phyloP scores from a whole-genome alignment of 2,329 filamentous ascomycete species.

The Botryotinia calthae region DNA sequence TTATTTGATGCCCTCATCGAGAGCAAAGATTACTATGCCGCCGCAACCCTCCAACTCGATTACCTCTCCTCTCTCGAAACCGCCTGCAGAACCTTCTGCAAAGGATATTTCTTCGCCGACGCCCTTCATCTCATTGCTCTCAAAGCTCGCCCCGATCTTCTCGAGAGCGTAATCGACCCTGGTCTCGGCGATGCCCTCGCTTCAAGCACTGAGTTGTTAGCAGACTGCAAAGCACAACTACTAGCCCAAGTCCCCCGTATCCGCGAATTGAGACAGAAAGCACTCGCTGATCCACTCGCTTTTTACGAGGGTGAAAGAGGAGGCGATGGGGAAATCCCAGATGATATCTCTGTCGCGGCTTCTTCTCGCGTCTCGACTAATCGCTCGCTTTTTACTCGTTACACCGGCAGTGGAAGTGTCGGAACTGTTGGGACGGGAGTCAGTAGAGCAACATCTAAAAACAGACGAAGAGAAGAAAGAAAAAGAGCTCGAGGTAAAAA shows the following conservation, averaged over 20 bases:
- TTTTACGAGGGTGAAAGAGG: slow-evolving; percentile 80
- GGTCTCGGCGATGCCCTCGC: slow-evolving; percentile 79
- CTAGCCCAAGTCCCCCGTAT: slow-evolving; percentile 83
- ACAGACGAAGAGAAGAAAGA: slow-evolving; percentile 84
- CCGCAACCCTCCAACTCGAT: slow-evolving; percentile 77
- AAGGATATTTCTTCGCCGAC: slow-evolving; percentile 81
- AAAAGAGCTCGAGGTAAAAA: slow-evolving; percentile 94
- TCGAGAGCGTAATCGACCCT: slow-evolving; percentile 67
- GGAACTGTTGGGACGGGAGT: slow-evolving; percentile 69
- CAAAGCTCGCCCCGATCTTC: slow-evolving; percentile 57
- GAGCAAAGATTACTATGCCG: slow-evolving; percentile 77
- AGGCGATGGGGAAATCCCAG: slow-evolving; percentile 69
- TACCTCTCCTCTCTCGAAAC: slow-evolving; percentile 71
- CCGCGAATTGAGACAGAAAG: slow-evolving; percentile 75
- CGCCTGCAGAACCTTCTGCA: slow-evolving; percentile 77
- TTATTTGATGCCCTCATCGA: slow-evolving; percentile 80
- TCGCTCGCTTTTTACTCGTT: slow-evolving; percentile 88
- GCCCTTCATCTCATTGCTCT: slow-evolving; percentile 74
- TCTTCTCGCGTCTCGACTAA: slow-evolving; percentile 75
- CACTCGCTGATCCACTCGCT: slow-evolving; percentile 77
- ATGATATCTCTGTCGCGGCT: slow-evolving; percentile 88
- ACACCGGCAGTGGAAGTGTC: slow-evolving; percentile 63
- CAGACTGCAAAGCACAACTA: slow-evolving; percentile 87
- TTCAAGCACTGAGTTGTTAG: slow-evolving; percentile 82
- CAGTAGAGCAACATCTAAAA: slow-evolving; percentile 80